Evolutionary conservation across 352 stramenopile genomes (phyloP).

Genomic region (Globisporangium solare): DNA sequence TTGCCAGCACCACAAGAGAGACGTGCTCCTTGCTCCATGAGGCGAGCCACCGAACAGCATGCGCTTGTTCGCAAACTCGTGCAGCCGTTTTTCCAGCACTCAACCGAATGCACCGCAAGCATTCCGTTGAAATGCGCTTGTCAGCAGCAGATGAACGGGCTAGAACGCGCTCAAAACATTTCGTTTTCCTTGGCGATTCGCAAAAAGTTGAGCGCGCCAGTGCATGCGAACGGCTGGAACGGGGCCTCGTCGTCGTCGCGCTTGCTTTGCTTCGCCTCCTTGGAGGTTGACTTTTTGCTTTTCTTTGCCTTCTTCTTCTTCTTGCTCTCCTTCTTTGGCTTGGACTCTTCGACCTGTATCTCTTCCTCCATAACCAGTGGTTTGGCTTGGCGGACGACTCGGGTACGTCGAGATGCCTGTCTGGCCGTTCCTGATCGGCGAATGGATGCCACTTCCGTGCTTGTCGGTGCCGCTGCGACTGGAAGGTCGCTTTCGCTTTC

Average conservation of each 20-base stretch:
- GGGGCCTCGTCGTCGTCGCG: constrained; percentile 15
- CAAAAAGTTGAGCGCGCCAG: constrained; percentile 49
- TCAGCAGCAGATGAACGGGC: not conserved
- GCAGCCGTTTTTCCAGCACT: too few species aligned
- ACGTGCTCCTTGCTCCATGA: too few species aligned
- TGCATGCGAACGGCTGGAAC: constrained; percentile 69
- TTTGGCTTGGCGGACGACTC: constrained; percentile 1
- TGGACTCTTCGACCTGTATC: not conserved
- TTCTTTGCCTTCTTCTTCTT: constrained; percentile 10
- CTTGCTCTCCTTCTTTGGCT: constrained; percentile 1
- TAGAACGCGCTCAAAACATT: constrained; percentile 39
- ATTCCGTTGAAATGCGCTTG: too few species aligned
- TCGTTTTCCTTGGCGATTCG: constrained; percentile 71
- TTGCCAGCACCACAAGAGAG: too few species aligned
- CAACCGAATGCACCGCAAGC: too few species aligned
- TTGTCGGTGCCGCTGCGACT: not conserved
- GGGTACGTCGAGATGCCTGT: constrained; percentile 2
- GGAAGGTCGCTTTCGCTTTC: constrained; percentile 44
- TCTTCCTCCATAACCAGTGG: not conserved
- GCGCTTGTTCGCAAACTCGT: too few species aligned
- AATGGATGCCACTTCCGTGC: constrained; percentile 9
- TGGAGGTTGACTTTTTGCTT: constrained; percentile 17
- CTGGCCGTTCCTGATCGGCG: not conserved
- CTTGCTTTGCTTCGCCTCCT: constrained; percentile 22
- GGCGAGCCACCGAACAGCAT: too few species aligned